phyloP scores from a whole-genome alignment of 306 rosid genomes.

The Prunus armeniaca region DNA sequence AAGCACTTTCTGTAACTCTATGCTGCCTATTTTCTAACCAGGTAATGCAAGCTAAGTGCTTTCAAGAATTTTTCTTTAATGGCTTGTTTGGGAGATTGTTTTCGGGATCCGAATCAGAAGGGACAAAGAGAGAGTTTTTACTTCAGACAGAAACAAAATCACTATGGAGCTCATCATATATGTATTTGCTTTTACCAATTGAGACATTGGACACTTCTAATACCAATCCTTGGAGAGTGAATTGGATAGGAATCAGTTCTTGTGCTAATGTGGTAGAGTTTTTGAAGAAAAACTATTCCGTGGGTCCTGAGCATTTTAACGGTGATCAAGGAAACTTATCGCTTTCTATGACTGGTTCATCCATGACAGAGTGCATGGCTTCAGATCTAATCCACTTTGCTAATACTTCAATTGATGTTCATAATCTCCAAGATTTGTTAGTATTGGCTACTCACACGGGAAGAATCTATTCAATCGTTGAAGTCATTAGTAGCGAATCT shows the following conservation, averaged over 20 bases:
- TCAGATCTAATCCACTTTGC: slow-evolving; percentile 49
- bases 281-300: slow-evolving; percentile 35
- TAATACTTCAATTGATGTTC: slow-evolving; percentile 38
- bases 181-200: slow-evolving; percentile 76
- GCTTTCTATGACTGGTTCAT: slow-evolving; percentile 25
- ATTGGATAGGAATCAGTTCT: slow-evolving; percentile 75
- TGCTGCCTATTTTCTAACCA: slow-evolving; percentile 30
- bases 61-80: slow-evolving; percentile 81
- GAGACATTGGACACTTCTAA: slow-evolving; percentile 28
- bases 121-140: slow-evolving; percentile 44
- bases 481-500: slow-evolving; percentile 37
- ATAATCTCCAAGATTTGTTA: slow-evolving; percentile 38
- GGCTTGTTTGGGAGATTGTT: slow-evolving; percentile 75
- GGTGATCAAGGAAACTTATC: slow-evolving; percentile 17
- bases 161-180: slow-evolving; percentile 54
- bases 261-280: slow-evolving; percentile 53
- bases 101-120: slow-evolving; percentile 34
- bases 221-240: slow-evolving; percentile 42
- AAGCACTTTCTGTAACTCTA: slow-evolving; percentile 21
- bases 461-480: slow-evolving; percentile 65
- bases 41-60: slow-evolving; percentile 66
- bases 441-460: slow-evolving; percentile 89
- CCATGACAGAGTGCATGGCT: slow-evolving; percentile 30
- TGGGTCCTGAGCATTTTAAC: slow-evolving; percentile 27
- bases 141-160: slow-evolving; percentile 49